Percentiles rank a stretch among this genome's conserved stretches.
Conservation (phyloP, 352 stramenopile genomes). For the Pythium coloratum region DNA sequence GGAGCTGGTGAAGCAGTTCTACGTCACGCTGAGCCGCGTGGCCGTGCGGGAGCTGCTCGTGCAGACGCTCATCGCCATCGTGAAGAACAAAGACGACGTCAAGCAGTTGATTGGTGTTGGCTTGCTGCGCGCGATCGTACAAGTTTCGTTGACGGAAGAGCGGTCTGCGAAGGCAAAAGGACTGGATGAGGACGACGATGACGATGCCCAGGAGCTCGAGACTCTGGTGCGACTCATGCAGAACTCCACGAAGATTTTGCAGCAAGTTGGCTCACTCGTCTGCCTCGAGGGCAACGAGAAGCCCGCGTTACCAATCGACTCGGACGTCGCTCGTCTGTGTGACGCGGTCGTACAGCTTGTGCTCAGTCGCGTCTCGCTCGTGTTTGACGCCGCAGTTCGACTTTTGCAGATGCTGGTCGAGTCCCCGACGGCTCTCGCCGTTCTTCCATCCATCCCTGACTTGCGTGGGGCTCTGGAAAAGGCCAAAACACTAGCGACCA, state of each 20-base stretch:
- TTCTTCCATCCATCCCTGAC: constrained; percentile 41
- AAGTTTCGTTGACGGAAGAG: constrained; percentile 39
- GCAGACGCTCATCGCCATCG: constrained; percentile 28
- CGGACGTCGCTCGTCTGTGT: constrained; percentile 26
- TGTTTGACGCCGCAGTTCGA: constrained; percentile 52
- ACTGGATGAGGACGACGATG: not conserved
- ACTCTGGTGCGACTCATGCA: constrained; percentile 9
- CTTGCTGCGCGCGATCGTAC: constrained; percentile 45
- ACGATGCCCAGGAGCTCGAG: constrained; percentile 8
- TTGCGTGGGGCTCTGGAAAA: constrained; percentile 66
- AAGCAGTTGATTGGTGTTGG: constrained; percentile 44
- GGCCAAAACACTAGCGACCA: constrained; percentile 32
- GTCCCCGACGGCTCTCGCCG: constrained; percentile 18
- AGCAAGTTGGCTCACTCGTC: constrained; percentile 31
- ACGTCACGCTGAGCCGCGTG: constrained; percentile 50
- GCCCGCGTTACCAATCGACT: not conserved
- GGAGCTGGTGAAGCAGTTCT: constrained; percentile 73
- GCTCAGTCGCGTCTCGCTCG: constrained; percentile 53
- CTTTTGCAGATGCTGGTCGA: constrained; percentile 69
- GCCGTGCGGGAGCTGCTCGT: constrained; percentile 35
- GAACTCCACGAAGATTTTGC: constrained; percentile 15
- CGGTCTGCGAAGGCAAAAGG: not conserved
- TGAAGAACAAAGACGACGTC: constrained; percentile 46
- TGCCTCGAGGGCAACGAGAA: constrained; percentile 2
- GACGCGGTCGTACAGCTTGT: constrained; percentile 53